Conservation (phyloP, 2,329 filamentous ascomycete species). For the Fusarium nematophilum region DNA sequence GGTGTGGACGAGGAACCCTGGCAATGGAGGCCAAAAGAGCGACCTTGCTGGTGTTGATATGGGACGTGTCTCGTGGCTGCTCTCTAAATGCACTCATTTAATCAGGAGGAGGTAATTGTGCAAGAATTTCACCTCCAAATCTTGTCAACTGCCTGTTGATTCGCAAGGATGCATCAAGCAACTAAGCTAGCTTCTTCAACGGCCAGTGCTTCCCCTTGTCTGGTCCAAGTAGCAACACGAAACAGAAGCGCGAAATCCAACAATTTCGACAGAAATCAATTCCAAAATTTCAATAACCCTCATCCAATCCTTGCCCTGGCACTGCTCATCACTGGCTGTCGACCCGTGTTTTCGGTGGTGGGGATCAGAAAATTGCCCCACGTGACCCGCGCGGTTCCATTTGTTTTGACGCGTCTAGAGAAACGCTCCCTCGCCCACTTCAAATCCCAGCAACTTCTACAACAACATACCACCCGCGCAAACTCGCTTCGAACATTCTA, state of each 20-base stretch:
- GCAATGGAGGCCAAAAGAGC: not conserved
- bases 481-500: slow-evolving; percentile 3
- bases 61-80: too few species aligned
- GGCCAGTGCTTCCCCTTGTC: not conserved
- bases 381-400: slow-evolving; percentile 12
- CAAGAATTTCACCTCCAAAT: too few species aligned
- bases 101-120: too few species aligned
- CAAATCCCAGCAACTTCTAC: slow-evolving; percentile 16
- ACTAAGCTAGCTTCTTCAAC: too few species aligned
- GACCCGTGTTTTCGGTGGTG: slow-evolving; percentile 7
- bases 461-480: slow-evolving; percentile 31
- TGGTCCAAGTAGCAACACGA: not conserved
- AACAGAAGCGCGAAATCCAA: not conserved
- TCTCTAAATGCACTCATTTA: too few species aligned
- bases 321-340: slow-evolving; percentile 14
- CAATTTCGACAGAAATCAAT: slow-evolving; percentile 18
- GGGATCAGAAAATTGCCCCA: slow-evolving; percentile 10
- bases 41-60: too few species aligned
- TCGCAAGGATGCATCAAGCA: too few species aligned
- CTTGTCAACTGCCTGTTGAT: too few species aligned
- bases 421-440: slow-evolving; percentile 23
- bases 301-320: slow-evolving; percentile 12
- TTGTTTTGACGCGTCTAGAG: slow-evolving; percentile 20
- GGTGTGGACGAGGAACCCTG: slow-evolving; percentile 4
- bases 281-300: slow-evolving; percentile 21